Conservation (phyloP, 495 filamentous ascomycete genomes). For the Aspergillus affinis region DNA sequence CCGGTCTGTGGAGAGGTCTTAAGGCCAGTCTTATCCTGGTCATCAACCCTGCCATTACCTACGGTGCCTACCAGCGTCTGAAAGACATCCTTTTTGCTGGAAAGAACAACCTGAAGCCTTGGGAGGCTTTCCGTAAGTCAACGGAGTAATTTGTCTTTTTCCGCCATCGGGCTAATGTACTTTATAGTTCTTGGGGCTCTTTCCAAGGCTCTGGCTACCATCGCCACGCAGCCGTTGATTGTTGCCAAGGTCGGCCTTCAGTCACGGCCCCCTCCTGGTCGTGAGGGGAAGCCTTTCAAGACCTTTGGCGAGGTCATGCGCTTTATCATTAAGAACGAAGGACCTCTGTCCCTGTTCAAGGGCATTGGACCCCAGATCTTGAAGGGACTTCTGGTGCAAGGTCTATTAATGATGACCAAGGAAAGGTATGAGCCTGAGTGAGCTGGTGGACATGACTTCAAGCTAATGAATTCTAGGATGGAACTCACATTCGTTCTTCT, state of each 20-base stretch:
- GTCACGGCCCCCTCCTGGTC: slow-evolving; percentile 79
- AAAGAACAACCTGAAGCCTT: slow-evolving; percentile 72
- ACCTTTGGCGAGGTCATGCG: slow-evolving; percentile 93
- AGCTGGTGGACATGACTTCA: neutral
- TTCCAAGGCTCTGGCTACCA: slow-evolving; percentile 90
- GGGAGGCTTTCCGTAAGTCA: slow-evolving; percentile 86
- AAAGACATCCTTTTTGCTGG: slow-evolving; percentile 76
- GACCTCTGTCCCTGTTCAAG: slow-evolving; percentile 81
- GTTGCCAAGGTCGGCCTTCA: slow-evolving; percentile 98
- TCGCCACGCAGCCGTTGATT: slow-evolving; percentile 92
- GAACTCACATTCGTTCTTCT: slow-evolving; percentile 87
- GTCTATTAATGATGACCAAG: slow-evolving; percentile 98
- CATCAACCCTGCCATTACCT: slow-evolving; percentile 96
- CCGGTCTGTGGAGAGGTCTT: slow-evolving; percentile 89
- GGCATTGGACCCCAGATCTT: slow-evolving; percentile 92
- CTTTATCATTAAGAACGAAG: slow-evolving; percentile 88
- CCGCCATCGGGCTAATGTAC: slow-evolving; percentile 15
- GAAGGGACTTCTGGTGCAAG: slow-evolving; percentile 93
- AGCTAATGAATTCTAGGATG: slow-evolving; percentile 59
- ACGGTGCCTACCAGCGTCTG: slow-evolving; percentile 92
- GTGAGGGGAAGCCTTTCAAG: slow-evolving; percentile 91
- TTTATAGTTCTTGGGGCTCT: slow-evolving; percentile 79
- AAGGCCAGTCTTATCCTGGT: slow-evolving; percentile 97
- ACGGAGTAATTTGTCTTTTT: neutral
- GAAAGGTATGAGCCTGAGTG: slow-evolving; percentile 65